Percentiles rank a stretch among this genome's conserved stretches.
Evolutionary conservation across 2,329 filamentous ascomycete genomes (phyloP).

Genomic region (Mycosphaerella sp.): DNA sequence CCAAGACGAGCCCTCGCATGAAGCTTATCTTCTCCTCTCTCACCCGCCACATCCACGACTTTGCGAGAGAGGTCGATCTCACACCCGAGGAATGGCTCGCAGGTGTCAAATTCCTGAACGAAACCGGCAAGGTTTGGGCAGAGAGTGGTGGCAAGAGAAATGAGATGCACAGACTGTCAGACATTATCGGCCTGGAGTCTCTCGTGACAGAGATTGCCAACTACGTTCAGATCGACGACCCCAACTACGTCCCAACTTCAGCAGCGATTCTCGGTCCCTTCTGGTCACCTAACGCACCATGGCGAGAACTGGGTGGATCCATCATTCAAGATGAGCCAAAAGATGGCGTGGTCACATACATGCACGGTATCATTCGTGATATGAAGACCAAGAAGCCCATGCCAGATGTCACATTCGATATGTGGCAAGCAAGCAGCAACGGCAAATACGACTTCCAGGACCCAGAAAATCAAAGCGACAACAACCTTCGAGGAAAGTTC

Average conservation of each 20-base stretch:
- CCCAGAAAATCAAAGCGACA: constrained; percentile 61
- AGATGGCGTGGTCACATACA: constrained; percentile 55
- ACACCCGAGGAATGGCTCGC: constrained; percentile 71
- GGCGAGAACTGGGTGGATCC: constrained; percentile 59
- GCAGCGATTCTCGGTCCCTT: constrained; percentile 72
- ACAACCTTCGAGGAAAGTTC: constrained; percentile 75
- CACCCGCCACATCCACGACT: constrained; percentile 70
- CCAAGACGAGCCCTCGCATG: constrained; percentile 59
- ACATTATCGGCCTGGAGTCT: constrained; percentile 67
- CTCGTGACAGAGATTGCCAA: constrained; percentile 63
- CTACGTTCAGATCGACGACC: constrained; percentile 55
- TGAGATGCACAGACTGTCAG: constrained; percentile 66
- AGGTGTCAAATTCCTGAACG: constrained; percentile 69
- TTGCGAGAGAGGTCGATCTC: constrained; percentile 69
- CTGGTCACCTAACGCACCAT: constrained; percentile 66
- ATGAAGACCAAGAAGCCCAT: constrained; percentile 60
- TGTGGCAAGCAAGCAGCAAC: constrained; percentile 72
- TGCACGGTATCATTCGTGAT: constrained; percentile 64
- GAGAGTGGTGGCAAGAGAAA: constrained; percentile 61
- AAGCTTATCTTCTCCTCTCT: constrained; percentile 58
- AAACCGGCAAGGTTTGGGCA: constrained; percentile 57
- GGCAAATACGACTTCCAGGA: constrained; percentile 67
- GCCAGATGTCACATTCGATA: constrained; percentile 63
- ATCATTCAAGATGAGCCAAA: constrained; percentile 59
- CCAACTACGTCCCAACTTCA: constrained; percentile 60